Conservation (phyloP, 164 flowering plant genomes). For the Tetracentron sinense region DNA sequence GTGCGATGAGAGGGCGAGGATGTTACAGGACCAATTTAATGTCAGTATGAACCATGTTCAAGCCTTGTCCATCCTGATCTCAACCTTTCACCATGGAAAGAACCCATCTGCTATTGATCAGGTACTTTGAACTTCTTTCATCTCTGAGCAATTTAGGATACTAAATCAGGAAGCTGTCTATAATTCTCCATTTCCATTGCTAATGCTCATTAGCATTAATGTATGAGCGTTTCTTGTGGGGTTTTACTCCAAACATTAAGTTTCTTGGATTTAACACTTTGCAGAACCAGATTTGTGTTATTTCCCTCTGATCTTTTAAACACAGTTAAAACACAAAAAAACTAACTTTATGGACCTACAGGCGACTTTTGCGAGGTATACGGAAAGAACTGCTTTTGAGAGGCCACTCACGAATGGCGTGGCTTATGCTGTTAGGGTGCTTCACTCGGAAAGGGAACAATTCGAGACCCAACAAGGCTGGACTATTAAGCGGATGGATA, state of each 20-base stretch:
- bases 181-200: slow-evolving; percentile 21
- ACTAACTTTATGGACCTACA: slow-evolving; percentile 33
- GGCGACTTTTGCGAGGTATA: slow-evolving; percentile 81
- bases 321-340: slow-evolving; percentile 3
- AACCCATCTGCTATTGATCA: slow-evolving; percentile 77
- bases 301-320: not conserved
- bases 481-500: slow-evolving; percentile 86
- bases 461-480: slow-evolving; percentile 91
- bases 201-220: no score
- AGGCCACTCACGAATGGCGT: slow-evolving; percentile 96
- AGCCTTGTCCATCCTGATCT: slow-evolving; percentile 64
- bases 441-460: slow-evolving; percentile 76
- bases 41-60: slow-evolving; percentile 74
- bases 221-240: no score
- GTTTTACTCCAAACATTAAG: not conserved
- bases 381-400: slow-evolving; percentile 91
- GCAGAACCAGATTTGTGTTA: not conserved
- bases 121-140: slow-evolving; percentile 39
- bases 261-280: not conserved
- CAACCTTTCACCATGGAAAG: slow-evolving; percentile 60
- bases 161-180: not conserved
- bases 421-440: slow-evolving; percentile 93
- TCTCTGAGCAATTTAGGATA: not conserved
- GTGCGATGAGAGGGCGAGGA: slow-evolving; percentile 74
- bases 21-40: slow-evolving; percentile 87